phyloP scores from a whole-genome alignment of 202 grass and related monocot species.

The Schoenoplectus tabernaemontani region DNA sequence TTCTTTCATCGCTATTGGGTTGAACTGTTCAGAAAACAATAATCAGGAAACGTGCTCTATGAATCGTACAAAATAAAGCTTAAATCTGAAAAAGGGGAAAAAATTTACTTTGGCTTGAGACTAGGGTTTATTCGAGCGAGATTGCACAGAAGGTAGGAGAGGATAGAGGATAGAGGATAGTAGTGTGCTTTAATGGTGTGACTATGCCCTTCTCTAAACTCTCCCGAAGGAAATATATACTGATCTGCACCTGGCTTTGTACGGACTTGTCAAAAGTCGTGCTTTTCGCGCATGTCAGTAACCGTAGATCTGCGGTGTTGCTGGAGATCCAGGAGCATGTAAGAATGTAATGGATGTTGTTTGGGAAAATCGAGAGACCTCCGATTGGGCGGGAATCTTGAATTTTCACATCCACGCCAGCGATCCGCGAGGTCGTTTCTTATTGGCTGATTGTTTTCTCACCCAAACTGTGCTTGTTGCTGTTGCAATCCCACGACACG shows the following conservation, averaged over 20 bases:
- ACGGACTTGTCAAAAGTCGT: background rate
- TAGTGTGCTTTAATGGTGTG: background rate
- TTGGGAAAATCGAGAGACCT: background rate
- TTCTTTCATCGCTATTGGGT: slow-evolving; percentile 23
- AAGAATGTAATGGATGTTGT: background rate
- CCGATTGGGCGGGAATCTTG: slow-evolving; percentile 28
- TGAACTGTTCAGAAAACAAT: background rate
- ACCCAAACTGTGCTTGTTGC: background rate
- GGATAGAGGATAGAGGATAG: background rate
- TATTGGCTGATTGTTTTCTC: slow-evolving; percentile 6
- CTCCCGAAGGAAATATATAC: background rate
- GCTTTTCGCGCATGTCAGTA: background rate
- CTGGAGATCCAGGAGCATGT: background rate
- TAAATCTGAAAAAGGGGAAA: background rate
- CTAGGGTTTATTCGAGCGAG: background rate
- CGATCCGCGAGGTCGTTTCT: slow-evolving; percentile 20
- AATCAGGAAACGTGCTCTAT: background rate
- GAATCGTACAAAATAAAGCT: background rate
- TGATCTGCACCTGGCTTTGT: background rate
- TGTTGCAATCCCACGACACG: background rate
- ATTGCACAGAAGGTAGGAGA: background rate
- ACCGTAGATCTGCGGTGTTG: background rate
- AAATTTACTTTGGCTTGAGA: background rate
- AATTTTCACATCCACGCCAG: slow-evolving; percentile 20
- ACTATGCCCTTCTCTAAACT: background rate